A percentile compares a stretch with the other conserved stretches of the same genome.
phyloP scores from a whole-genome alignment of 345 rosid genomes.

The Moricandia moricandioides region DNA sequence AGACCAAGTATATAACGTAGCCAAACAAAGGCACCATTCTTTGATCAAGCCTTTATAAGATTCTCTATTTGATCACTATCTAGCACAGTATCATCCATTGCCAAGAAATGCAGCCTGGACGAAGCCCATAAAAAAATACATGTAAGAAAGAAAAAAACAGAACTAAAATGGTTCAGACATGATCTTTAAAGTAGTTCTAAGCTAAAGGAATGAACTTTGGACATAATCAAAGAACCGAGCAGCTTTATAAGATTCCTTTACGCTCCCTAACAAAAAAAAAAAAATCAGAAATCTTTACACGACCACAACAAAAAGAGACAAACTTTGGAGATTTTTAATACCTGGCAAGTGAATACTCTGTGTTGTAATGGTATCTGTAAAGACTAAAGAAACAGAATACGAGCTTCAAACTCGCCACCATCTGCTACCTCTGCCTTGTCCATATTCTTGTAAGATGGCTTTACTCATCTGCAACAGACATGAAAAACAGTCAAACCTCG shows the following conservation, averaged over 20 bases:
- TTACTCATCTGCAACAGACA: no score
- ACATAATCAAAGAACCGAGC: constrained; percentile 63
- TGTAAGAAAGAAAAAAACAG: not conserved
- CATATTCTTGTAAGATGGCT: no score
- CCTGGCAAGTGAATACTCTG: constrained; percentile 56
- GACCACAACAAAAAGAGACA: not conserved
- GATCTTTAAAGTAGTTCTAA: no score
- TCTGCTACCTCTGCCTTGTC: no score
- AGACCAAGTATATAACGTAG: no score
- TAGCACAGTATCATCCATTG: no score
- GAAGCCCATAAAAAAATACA: not conserved
- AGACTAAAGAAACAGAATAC: not conserved
- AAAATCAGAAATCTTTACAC: not conserved
- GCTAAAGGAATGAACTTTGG: constrained; percentile 41
- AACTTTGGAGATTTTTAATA: constrained; percentile 19
- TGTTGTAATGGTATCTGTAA: constrained; percentile 57
- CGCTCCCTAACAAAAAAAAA: constrained; percentile 57
- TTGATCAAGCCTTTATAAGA: no score
- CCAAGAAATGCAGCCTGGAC: no score
- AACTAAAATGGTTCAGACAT: no score
- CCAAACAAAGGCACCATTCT: no score
- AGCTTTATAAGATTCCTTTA: constrained; percentile 61
- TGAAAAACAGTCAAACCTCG: not conserved
- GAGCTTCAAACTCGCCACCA: no score
- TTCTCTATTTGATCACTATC: no score